Base-by-base conservation (phyloP, 257 asterid species). In the Solanum sejunctum region DNA sequence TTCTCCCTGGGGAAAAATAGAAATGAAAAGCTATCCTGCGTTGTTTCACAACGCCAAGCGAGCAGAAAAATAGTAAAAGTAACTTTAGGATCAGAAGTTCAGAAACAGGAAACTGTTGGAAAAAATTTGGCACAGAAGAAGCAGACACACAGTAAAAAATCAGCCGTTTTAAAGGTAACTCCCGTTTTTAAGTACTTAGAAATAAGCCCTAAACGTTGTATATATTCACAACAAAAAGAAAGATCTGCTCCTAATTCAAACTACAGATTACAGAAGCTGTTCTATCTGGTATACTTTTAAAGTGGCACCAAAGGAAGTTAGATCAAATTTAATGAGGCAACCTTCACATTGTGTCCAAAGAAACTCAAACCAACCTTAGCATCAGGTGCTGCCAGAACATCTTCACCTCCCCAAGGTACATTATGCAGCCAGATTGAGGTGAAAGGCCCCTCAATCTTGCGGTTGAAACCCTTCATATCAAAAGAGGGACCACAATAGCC, bases 361-460 rank as follows among this genome's bases (percentile, higher is more conserved):
- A 67, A 83, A 83, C 43, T 75, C 83, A 86, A 80, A 84, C 71
- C 75, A 86, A 93, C 99, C 98, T 95, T 89, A 54, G 98, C 98
- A 91, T 94, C 90, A 82, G 99, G 99, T 45, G 99, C 99, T 17
- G 99, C 98, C 95, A 90, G 89, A 66, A 95, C 90, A 85, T 90
- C 89, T 94, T 97, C 98, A 84, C 92, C 86, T 85, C 98, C 99
- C 99, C 98, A 95, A 12, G 98, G 98, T 73, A 95, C 99, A 84
- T 97, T 97, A 87, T 97, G 98, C 87, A 97, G 98, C 99, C 99
- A 97, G 84, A 97, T 81, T 5, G 98, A 95, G 88, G 94, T 87
- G 84, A 97, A 97, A 79, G 98, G 99, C 10, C 99, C 99, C 41
- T 93, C 92, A 58, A 97, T 87, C 91, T 91, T 93, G 75, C 94